A percentile compares a stretch with the other conserved stretches of the same genome.
Evolutionary conservation across 1,284 basidiomycete genomes (phyloP).

Genomic region (Apiotrichum laibachii): DNA sequence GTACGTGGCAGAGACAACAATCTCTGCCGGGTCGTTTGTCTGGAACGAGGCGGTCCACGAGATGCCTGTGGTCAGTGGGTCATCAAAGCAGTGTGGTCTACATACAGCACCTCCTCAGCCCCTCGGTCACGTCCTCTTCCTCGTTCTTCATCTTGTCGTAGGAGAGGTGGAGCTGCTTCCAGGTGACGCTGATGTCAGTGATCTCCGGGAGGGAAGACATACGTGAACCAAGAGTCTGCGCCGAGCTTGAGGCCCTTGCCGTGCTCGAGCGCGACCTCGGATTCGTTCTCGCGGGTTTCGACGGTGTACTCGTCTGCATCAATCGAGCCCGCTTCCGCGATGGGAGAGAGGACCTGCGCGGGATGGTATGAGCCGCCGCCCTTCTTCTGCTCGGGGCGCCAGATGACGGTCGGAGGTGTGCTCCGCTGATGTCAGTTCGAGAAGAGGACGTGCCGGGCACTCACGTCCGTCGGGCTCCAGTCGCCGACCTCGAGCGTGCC

Average conservation of each 20-base stretch:
- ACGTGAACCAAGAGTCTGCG: slow-evolving; percentile 32
- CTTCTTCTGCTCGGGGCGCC: slow-evolving; percentile 33
- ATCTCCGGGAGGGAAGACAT: slow-evolving; percentile 5
- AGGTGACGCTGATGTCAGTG: slow-evolving; percentile 16
- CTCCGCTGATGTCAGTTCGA: slow-evolving; percentile 10
- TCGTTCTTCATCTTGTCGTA: slow-evolving; percentile 40
- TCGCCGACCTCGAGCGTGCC: slow-evolving; percentile 34
- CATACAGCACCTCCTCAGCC: slow-evolving; percentile 31
- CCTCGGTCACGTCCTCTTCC: slow-evolving; percentile 19
- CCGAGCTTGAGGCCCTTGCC: slow-evolving; percentile 21
- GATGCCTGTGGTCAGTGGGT: slow-evolving; percentile 28
- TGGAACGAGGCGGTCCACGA: slow-evolving; percentile 31
- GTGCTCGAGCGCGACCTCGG: slow-evolving; percentile 22
- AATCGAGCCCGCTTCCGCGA: slow-evolving; percentile 19
- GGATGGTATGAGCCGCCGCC: slow-evolving; percentile 23
- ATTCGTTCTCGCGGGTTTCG: slow-evolving; percentile 11
- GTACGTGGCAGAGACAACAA: slow-evolving; percentile 28
- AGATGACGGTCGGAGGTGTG: slow-evolving; percentile 28
- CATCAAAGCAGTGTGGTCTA: not conserved
- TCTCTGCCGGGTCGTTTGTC: slow-evolving; percentile 17
- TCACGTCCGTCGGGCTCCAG: slow-evolving; percentile 40
- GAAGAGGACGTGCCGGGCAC: slow-evolving; percentile 4
- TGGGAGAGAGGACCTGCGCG: slow-evolving; percentile 21
- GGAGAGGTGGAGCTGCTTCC: slow-evolving; percentile 15
- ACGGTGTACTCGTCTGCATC: slow-evolving; percentile 31